phyloP scores from a whole-genome alignment of 495 filamentous ascomycete genomes.

The Penicilliopsis zonata region DNA sequence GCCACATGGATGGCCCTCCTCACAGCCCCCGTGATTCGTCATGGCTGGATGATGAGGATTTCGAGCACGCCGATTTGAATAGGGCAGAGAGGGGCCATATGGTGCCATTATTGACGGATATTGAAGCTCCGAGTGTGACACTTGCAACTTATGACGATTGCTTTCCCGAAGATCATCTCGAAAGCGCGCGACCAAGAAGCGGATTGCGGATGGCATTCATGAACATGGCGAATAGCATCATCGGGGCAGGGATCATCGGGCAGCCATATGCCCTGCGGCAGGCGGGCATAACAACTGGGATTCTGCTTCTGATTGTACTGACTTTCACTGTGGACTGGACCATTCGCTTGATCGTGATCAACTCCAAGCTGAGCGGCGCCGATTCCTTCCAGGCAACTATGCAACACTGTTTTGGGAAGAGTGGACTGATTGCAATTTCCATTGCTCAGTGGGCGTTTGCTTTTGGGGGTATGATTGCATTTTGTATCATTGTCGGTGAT shows the following conservation, averaged over 20 bases:
- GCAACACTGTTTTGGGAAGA: slow-evolving; percentile 81
- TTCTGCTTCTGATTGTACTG: slow-evolving; percentile 62
- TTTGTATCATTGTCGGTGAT: slow-evolving; percentile 94
- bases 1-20: slow-evolving; percentile 22
- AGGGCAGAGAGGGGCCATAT: slow-evolving; percentile 31
- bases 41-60: slow-evolving; percentile 50
- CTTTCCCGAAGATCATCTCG: slow-evolving; percentile 47
- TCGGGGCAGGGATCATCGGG: slow-evolving; percentile 94
- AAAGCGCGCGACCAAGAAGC: slow-evolving; percentile 51
- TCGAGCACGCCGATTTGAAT: slow-evolving; percentile 18
- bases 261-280: slow-evolving; percentile 92
- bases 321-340: slow-evolving; percentile 92
- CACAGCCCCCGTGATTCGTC: slow-evolving; percentile 29
- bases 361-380: slow-evolving; percentile 85
- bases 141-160: slow-evolving; percentile 54
- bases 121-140: slow-evolving; percentile 80
- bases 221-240: slow-evolving; percentile 99
- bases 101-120: slow-evolving; percentile 68
- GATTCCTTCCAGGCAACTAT: slow-evolving; percentile 91
- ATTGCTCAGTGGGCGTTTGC: slow-evolving; percentile 94
- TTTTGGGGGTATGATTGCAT: slow-evolving; percentile 97
- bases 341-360: slow-evolving; percentile 89
- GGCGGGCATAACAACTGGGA: slow-evolving; percentile 71
- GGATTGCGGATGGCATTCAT: slow-evolving; percentile 69
- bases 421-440: slow-evolving; percentile 80